Evolutionary conservation across 2,329 filamentous ascomycete genomes (phyloP).

Genomic region (Alternaria atra): DNA sequence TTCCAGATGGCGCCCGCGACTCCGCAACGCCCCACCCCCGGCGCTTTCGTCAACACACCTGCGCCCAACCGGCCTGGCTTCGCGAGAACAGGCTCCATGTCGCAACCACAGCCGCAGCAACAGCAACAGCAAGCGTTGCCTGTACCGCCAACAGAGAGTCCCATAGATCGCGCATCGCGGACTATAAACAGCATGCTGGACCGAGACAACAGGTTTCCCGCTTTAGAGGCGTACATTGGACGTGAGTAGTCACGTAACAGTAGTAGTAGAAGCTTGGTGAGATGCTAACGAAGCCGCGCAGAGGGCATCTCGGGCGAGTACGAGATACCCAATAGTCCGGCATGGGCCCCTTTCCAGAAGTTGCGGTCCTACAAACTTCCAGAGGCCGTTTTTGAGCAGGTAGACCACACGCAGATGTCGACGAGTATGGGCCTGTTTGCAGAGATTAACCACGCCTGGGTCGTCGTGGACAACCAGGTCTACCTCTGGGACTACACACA

Average conservation of each 20-base stretch:
- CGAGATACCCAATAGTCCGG: conserved; percentile 72
- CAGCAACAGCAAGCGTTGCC: conserved; percentile 36
- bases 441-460: conserved; percentile 93
- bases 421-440: conserved; percentile 97
- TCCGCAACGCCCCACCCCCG: conserved; percentile 76
- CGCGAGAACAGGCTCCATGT: conserved; percentile 36
- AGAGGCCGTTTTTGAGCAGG: conserved; percentile 90
- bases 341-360: conserved; percentile 91
- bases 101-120: conserved; percentile 35
- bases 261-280: not conserved
- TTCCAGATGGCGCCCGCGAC: conserved; percentile 53
- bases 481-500: conserved; percentile 98
- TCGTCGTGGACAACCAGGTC: conserved; percentile 92
- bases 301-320: conserved; percentile 93
- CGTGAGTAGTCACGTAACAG: conserved; percentile 65
- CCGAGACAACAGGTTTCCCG: conserved; percentile 82
- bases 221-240: conserved; percentile 87
- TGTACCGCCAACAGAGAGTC: conserved; percentile 56
- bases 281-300: conserved; percentile 54
- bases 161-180: conserved; percentile 80
- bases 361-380: conserved; percentile 88
- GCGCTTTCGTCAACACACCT: conserved; percentile 79
- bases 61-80: conserved; percentile 57
- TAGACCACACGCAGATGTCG: conserved; percentile 84
- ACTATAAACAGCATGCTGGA: conserved; percentile 83